A percentile compares a stretch with the other conserved stretches of the same genome.
phyloP scores from a whole-genome alignment of 495 filamentous ascomycete genomes.

The Saxispiralis lemnorum region DNA sequence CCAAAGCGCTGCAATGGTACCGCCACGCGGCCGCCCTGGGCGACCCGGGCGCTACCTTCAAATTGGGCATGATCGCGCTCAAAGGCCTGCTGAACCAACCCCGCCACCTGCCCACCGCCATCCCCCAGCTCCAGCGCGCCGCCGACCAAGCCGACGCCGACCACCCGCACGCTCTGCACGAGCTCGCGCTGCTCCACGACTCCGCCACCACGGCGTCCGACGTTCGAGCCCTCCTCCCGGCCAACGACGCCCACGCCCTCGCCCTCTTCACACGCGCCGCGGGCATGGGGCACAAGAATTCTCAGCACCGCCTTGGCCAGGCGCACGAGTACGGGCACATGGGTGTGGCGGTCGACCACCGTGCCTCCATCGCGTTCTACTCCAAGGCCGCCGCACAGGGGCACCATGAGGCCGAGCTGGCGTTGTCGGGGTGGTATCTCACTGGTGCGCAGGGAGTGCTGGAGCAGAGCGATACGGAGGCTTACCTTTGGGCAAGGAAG shows the following conservation, averaged over 20 bases:
- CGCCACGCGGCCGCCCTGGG: constrained; percentile 78
- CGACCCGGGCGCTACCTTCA: constrained; percentile 90
- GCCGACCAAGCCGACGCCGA: constrained; percentile 74
- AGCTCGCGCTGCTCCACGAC: constrained; percentile 75
- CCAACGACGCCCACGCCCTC: constrained; percentile 62
- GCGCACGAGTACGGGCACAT: constrained; percentile 81
- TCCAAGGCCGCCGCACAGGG: constrained; percentile 78
- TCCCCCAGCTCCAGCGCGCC: constrained; percentile 82
- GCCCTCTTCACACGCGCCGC: constrained; percentile 75
- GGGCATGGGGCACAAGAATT: constrained; percentile 82
- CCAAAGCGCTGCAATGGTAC: constrained; percentile 96
- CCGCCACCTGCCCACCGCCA: constrained; percentile 65
- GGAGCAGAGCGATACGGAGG: constrained; percentile 84
- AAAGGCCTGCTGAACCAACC: constrained; percentile 87
- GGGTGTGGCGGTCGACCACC: constrained; percentile 63
- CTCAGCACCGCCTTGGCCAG: constrained; percentile 73
- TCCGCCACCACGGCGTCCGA: constrained; percentile 33
- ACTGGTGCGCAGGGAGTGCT: constrained; percentile 79
- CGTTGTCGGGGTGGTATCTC: constrained; percentile 88
- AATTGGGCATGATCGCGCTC: constrained; percentile 86
- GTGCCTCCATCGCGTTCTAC: constrained; percentile 81
- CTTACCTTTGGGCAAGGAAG: constrained; percentile 92
- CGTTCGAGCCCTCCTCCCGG: constrained; percentile 36
- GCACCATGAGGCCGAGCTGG: constrained; percentile 85
- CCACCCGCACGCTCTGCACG: constrained; percentile 90